Percentiles rank a stretch among this genome's conserved stretches.
These are phyloP conservation scores for Hymenoscyphus scutula DNA, from an alignment of 2,329 filamentous ascomycete genomes.

Conservation along the genomic window DNA sequence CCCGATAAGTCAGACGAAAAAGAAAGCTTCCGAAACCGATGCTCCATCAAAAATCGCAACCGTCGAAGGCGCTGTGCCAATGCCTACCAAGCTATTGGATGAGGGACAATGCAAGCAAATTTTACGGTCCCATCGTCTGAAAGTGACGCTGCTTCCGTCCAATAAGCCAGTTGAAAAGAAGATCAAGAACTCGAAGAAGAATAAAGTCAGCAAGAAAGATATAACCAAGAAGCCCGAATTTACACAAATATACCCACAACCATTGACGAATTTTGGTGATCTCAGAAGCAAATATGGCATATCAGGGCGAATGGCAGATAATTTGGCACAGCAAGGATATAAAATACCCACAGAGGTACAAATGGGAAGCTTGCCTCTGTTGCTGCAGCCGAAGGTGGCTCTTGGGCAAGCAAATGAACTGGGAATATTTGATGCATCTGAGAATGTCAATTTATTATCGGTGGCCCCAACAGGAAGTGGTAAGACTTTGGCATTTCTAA, in stretches of 20 bases:
- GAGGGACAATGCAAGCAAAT: constrained; percentile 72
- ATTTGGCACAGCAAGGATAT: constrained; percentile 82
- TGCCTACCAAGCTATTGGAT: constrained; percentile 45
- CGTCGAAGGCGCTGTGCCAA: constrained; percentile 11
- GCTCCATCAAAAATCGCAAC: constrained; percentile 8
- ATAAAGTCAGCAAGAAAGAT: constrained; percentile 42
- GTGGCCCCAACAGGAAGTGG: constrained; percentile 95
- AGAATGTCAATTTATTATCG: constrained; percentile 70
- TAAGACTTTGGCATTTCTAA: constrained; percentile 90
- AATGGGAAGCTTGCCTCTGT: constrained; percentile 76
- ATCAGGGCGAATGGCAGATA: constrained; percentile 69
- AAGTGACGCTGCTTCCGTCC: constrained; percentile 72
- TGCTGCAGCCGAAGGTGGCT: constrained; percentile 59
- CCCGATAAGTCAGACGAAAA: constrained; percentile 26
- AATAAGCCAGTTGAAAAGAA: constrained; percentile 40
- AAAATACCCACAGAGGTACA: constrained; percentile 90
- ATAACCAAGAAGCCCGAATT: constrained; percentile 45
- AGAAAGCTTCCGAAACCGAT: constrained; percentile 22
- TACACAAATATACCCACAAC: constrained; percentile 71
- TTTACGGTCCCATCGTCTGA: constrained; percentile 77
- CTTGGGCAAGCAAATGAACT: constrained; percentile 40
- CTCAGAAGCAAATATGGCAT: constrained; percentile 71
- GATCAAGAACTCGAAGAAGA: constrained; percentile 50
- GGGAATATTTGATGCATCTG: constrained; percentile 31
- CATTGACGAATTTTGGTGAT: constrained; percentile 73